A percentile compares a stretch with the other conserved stretches of the same genome.
Evolutionary conservation across 345 rosid genomes (phyloP).

Genomic region (Brassica cretica): DNA sequence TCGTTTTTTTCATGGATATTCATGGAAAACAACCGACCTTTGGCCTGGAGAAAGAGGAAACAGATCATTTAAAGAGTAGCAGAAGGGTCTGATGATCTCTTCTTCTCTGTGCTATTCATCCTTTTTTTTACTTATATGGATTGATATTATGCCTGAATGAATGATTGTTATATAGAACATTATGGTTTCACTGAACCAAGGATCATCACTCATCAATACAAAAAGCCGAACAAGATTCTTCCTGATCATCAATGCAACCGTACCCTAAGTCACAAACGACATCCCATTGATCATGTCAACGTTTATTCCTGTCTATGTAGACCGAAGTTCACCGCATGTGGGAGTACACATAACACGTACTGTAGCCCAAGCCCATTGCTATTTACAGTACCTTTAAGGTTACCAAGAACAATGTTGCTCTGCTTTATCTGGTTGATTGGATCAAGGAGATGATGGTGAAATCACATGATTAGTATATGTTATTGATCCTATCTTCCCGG

Average conservation of each 20-base stretch:
- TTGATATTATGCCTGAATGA: not conserved
- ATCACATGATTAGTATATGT: slow-evolving; percentile 46
- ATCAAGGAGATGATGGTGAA: slow-evolving; percentile 60
- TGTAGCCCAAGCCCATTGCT: not conserved
- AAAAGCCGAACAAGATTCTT: slow-evolving; percentile 65
- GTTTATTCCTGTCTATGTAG: slow-evolving; percentile 38
- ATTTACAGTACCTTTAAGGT: not conserved
- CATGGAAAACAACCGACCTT: slow-evolving; percentile 44
- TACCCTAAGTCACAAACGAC: too few species aligned
- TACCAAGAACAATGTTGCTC: not conserved
- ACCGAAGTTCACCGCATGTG: slow-evolving; percentile 52
- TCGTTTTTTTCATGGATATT: slow-evolving; percentile 51
- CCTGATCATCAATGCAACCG: slow-evolving; percentile 50
- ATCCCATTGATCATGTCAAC: slow-evolving; percentile 12
- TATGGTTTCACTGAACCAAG: slow-evolving; percentile 41
- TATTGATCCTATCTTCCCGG: slow-evolving; percentile 60
- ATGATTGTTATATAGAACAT: not conserved
- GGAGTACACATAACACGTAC: slow-evolving; percentile 13
- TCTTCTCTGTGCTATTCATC: not conserved
- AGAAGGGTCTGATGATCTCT: slow-evolving; percentile 49
- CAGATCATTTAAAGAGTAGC: slow-evolving; percentile 70
- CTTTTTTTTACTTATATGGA: not conserved
- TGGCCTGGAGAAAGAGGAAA: slow-evolving; percentile 57
- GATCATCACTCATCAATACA: slow-evolving; percentile 47
- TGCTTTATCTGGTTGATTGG: slow-evolving; percentile 66